Evolutionary conservation across 2,329 filamentous ascomycete genomes (phyloP), one percentile per base, ranked within the genome.

Genomic region (Aspergillus jensenii): DNA sequence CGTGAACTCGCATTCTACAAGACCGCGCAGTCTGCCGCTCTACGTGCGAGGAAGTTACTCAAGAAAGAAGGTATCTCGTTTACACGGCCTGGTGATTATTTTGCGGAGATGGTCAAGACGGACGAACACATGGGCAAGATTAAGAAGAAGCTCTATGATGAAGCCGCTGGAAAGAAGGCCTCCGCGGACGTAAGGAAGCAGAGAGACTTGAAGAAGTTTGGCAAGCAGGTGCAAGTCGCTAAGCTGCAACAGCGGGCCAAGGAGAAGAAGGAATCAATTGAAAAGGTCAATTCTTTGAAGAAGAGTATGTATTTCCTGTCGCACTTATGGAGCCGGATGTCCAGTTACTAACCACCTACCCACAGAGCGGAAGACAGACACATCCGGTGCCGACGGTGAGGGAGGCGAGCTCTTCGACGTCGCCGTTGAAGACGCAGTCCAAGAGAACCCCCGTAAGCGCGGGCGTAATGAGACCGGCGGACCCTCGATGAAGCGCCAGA

Each of bases 121-220:
- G 95, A 99, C 73, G 93, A 96, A 69, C 95, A 97, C 76, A 99
- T 99, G 95, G 90, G 90, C 73, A 93, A 90, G 82, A 90, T 99
- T 74, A 96, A 96, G 82, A 86, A 88, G 70, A 96, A 96, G 83
- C 81, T 98, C 69, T 84, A 96, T 62, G 93, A 98, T 70, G 91
- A 96, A 71, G 95, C 93, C 0, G 90, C 93, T 11, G 83, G 87
- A 61, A 96, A 96, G 83, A 96, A 96, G 81, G 93, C 95, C 1
- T 85, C 91, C 27, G 87, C 90, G 23, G 95, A 99, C 76, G 95
- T 95, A 6, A 86, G 92, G 73, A 92, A 92, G 79, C 88, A 93
- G 80, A 84, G 95, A 63, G 95, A 99, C 75, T 82, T 98, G 69
- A 98, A 97, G 87, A 99, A 98, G 80, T 99, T 98, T 74, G 95